Evolutionary conservation across 2,329 filamentous ascomycete species (phyloP).

Genomic region (Scolecobasidium constrictum): DNA sequence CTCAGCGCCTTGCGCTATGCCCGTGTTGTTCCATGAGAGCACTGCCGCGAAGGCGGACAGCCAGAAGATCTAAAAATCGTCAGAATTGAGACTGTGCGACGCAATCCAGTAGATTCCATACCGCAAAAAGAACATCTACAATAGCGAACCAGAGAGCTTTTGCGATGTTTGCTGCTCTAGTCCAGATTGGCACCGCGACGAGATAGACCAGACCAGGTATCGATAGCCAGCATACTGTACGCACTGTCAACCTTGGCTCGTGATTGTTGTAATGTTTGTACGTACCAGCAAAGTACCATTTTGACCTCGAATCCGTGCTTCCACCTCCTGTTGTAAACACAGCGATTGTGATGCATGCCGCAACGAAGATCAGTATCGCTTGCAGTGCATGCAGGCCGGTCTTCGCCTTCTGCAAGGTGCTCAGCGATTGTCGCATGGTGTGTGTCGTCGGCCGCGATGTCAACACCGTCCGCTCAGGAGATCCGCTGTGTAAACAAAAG

Average conservation of each 20-base stretch:
- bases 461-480: too few species aligned
- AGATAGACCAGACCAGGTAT: constrained; percentile 49
- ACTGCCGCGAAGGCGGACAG: constrained; percentile 47
- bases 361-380: constrained; percentile 45
- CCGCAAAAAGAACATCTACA: constrained; percentile 41
- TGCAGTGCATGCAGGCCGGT: constrained; percentile 44
- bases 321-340: constrained; percentile 43
- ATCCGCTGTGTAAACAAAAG: neutral
- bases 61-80: constrained; percentile 39
- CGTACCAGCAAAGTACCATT: constrained; percentile 48
- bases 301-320: constrained; percentile 41
- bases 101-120: constrained; percentile 4
- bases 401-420: constrained; percentile 44
- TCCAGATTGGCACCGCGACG: constrained; percentile 50
- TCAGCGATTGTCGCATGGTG: constrained; percentile 32
- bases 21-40: constrained; percentile 44
- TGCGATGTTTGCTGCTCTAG: constrained; percentile 45
- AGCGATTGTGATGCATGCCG: constrained; percentile 46
- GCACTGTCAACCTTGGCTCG: constrained; percentile 4
- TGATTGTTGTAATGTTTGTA: neutral
- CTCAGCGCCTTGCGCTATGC: constrained; percentile 39
- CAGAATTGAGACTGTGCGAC: neutral
- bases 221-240: constrained; percentile 47
- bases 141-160: constrained; percentile 49
- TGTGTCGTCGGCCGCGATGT: neutral